phyloP scores from a whole-genome alignment of 768 basidiomycete species.

The Pisolithus sp. region DNA sequence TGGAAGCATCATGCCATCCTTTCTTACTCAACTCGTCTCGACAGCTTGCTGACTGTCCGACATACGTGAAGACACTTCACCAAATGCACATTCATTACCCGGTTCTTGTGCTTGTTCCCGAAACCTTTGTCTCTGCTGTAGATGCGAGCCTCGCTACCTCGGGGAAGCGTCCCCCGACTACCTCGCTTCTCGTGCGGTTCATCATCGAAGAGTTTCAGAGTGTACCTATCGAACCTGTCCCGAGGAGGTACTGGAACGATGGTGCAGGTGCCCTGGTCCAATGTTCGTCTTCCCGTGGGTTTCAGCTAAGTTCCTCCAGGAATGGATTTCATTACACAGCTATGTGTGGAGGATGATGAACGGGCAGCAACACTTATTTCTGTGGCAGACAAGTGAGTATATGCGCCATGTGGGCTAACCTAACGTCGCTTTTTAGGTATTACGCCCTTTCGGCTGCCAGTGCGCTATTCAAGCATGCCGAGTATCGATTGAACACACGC shows the following conservation, averaged over 20 bases:
- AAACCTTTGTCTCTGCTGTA: constrained; percentile 64
- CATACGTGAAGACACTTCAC: constrained; percentile 83
- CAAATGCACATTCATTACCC: constrained; percentile 79
- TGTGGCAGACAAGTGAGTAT: constrained; percentile 69
- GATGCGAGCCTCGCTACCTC: constrained; percentile 42
- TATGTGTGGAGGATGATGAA: constrained; percentile 77
- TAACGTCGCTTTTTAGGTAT: constrained; percentile 46
- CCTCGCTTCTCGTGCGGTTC: constrained; percentile 65
- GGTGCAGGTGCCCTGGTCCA: constrained; percentile 45
- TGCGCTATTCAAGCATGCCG: constrained; percentile 84
- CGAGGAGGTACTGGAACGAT: constrained; percentile 84
- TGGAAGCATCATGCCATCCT: too few relatives aligned
- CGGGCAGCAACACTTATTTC: constrained; percentile 75
- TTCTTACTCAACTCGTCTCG: neutral
- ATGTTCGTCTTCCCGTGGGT: neutral
- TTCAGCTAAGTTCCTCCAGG: constrained; percentile 34
- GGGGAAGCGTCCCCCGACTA: constrained; percentile 37
- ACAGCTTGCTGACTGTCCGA: constrained; percentile 79
- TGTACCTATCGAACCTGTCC: constrained; percentile 60
- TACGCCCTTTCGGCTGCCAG: constrained; percentile 82
- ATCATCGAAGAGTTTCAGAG: constrained; percentile 70
- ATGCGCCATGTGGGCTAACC: constrained; percentile 14
- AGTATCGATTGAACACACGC: constrained; percentile 58
- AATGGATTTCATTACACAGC: constrained; percentile 69
- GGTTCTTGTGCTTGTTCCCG: constrained; percentile 67